Evolutionary conservation across 306 rosid species (phyloP), one percentile per base, ranked within the genome.

Genomic region (Citrullus colocynthis): DNA sequence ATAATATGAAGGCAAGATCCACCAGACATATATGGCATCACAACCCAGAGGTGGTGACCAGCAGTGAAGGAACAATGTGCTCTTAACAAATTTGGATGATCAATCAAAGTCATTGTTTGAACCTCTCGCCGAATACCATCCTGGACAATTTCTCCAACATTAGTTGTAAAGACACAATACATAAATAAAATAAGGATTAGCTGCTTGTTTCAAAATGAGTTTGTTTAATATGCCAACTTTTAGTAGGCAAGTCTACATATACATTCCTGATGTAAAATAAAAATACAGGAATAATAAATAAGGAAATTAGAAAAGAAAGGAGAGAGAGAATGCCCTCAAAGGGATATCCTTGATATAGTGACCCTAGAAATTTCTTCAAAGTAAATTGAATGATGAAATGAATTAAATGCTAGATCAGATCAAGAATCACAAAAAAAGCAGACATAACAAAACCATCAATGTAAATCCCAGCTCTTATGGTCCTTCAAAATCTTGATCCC

Each of bases 1-100:
- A 94, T 91, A 82, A 92, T 90, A 84, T 90, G 97, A 81, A 94
- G 93, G 81, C 96, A 91, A 42, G 96, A 94, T 18, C 98, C 98
- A 52, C 97, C 90, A 15, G 96, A 87, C 98, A 94, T 90, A 86
- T 89, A 94, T 48, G 98, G 98, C 91, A 89, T 94, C 87, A 94
- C 98, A 78, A 94, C 93, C 98, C 97, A 94, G 67, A 94, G 98
- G 85, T 84, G 83, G 74, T 84, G 89, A 62, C 93, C 89, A 86
- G 92, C 20, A 28, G 91, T 85, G 84, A 94, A 92, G 65, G 98
- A 92, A 87, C 98, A 92, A 88, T 94, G 85, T 42, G 97, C 96
- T 79, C 81, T 85, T 80, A 94, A 85, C 42, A 94, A 73, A 90
- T 94, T 91, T 32, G 92, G 91, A 85, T 94, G 97, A 80, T 88